These are phyloP conservation scores for bread wheat (Triticum aestivum) DNA, from an alignment of 176 grass and related monocot genomes.

Conservation along the genomic window DNA sequence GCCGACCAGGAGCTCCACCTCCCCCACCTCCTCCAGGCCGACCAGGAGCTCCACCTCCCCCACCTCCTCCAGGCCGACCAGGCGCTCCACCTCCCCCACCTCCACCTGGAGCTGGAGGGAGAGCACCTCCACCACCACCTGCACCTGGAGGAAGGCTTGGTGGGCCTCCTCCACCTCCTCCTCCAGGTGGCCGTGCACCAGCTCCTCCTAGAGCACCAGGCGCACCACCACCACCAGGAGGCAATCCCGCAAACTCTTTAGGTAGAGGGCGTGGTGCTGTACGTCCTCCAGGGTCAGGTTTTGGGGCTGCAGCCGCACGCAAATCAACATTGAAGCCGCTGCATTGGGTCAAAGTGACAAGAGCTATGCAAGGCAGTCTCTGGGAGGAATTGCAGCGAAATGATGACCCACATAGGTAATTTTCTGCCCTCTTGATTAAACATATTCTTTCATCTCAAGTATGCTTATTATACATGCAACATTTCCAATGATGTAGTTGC, in stretches of 20 bases:
- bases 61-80: constrained; percentile 39
- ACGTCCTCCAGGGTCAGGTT: constrained; percentile 47
- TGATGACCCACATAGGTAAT: constrained; percentile 69
- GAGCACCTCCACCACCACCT: constrained; percentile 73
- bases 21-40: constrained; percentile 29
- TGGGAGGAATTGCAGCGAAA: constrained; percentile 92
- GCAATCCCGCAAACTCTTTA: constrained; percentile 41
- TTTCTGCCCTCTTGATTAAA: constrained; percentile 21
- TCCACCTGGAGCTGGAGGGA: constrained; percentile 45
- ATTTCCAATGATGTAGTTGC: constrained; percentile 10
- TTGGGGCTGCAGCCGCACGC: constrained; percentile 49
- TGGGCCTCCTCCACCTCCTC: constrained; percentile 63
- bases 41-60: constrained; percentile 36
- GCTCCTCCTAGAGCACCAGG: constrained; percentile 81
- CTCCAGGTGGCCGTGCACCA: constrained; percentile 59
- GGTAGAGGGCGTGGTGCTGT: constrained; percentile 66
- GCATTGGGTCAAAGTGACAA: constrained; percentile 95
- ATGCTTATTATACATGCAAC: not conserved
- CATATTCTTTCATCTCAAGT: not conserved
- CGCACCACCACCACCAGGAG: constrained; percentile 64
- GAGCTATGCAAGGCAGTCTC: constrained; percentile 89
- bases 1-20: constrained; percentile 27
- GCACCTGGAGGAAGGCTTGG: constrained; percentile 46
- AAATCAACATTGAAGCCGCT: constrained; percentile 83
- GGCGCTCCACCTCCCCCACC: constrained; percentile 64